These are phyloP conservation scores for Excoecaria agallocha DNA, from an alignment of 345 rosid genomes.

Conservation along the genomic window DNA sequence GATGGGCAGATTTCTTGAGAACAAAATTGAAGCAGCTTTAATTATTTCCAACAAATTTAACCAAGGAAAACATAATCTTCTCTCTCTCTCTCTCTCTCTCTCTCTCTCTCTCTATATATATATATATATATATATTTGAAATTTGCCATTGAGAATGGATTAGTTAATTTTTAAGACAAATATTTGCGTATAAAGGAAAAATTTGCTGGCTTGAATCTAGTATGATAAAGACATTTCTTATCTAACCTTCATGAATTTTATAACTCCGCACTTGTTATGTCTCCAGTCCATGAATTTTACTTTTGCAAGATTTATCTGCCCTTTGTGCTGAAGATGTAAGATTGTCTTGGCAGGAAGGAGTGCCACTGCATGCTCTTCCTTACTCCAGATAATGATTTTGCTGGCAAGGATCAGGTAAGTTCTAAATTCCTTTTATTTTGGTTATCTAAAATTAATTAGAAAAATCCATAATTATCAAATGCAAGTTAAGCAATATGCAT, in stretches of 20 bases:
- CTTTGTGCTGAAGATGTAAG: not conserved
- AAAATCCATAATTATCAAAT: not conserved
- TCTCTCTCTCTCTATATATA: no score
- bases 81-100: no score
- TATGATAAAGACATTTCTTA: not conserved
- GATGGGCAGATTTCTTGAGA: no score
- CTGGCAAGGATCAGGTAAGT: slow-evolving; percentile 85
- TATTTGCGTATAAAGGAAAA: no score
- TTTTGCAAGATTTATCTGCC: not conserved
- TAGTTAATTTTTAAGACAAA: no score
- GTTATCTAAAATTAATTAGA: not conserved
- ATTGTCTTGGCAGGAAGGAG: slow-evolving; percentile 72
- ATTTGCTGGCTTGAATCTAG: not conserved
- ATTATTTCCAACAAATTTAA: no score
- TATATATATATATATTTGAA: no score
- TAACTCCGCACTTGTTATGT: no score
- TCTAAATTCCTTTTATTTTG: not conserved
- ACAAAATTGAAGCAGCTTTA: no score
- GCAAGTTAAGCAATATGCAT: not conserved
- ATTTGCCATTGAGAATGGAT: no score
- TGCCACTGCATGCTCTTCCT: slow-evolving; percentile 99
- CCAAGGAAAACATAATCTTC: no score
- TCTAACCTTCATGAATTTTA: no score
- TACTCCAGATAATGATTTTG: slow-evolving; percentile 93
- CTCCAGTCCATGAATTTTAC: not conserved